Evolutionary conservation across 2,329 filamentous ascomycete species (phyloP).

Genomic region (Colletotrichum sojae): DNA sequence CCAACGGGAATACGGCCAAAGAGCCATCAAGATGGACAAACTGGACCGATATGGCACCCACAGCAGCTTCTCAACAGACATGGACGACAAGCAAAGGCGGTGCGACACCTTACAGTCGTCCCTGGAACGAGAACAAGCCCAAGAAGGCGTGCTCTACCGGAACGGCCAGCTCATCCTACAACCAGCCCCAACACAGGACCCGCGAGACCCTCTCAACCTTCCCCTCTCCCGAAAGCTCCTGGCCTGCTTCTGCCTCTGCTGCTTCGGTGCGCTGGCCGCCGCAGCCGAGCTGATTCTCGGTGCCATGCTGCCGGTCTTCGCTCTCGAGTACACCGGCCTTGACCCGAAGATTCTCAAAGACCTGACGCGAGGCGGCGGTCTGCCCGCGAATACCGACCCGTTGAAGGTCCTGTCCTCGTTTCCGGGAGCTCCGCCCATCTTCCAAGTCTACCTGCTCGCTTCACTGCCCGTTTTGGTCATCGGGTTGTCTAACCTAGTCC

Average conservation of each 20-base stretch:
- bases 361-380: slow-evolving; percentile 40
- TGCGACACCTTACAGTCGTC: neutral
- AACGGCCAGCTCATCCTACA: slow-evolving; percentile 29
- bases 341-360: slow-evolving; percentile 46
- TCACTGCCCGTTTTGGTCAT: slow-evolving; percentile 53
- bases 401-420: slow-evolving; percentile 30
- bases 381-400: slow-evolving; percentile 43
- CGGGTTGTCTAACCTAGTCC: slow-evolving; percentile 50
- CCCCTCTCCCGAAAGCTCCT: slow-evolving; percentile 14
- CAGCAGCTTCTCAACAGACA: neutral
- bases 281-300: slow-evolving; percentile 46
- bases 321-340: slow-evolving; percentile 51
- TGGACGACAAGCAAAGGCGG: neutral
- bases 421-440: slow-evolving; percentile 48
- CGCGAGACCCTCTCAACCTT: slow-evolving; percentile 32
- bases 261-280: slow-evolving; percentile 47
- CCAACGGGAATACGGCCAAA: neutral
- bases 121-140: neutral
- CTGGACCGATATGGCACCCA: neutral
- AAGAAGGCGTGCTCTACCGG: slow-evolving; percentile 21
- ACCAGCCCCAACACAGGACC: slow-evolving; percentile 24
- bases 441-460: slow-evolving; percentile 48
- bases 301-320: slow-evolving; percentile 51
- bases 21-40: too few relatives aligned
- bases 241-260: slow-evolving; percentile 27